Evolutionary conservation across 169 alveolate species (phyloP), one percentile per base, ranked within the genome.

Genomic region (Haemoproteus tartakovskyi): DNA sequence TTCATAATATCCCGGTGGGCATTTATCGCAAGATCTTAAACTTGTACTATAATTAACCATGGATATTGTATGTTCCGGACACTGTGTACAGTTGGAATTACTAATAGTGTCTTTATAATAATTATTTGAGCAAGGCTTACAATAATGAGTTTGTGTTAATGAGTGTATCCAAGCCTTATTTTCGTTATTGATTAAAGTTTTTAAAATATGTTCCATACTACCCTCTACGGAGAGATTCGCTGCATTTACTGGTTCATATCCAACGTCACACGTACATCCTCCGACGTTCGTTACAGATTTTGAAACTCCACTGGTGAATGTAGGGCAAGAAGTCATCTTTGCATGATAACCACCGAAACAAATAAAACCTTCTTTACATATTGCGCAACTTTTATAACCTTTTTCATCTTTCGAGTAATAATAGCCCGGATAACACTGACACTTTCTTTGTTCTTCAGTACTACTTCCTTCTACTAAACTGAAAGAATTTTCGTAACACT

Each of bases 331-430:
- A 36, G 27, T 60, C 40, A 46, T 64, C 38, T 26, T 41, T 8
- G 79, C 89, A 48, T 63, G 78, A 51, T 81, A 78, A 26, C 90
- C 92, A 2, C 92, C 92, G 16, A 59, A 81, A 27, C 91, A 88
- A 27, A 62, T 85, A 60, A 80, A 82, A 2, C 92, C 92, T 52
- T 74, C 79, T 38, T 88, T 89, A 48, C 91, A 84, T 12, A 82
- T 78, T 38, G 62, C 87, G 51, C 92, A 88, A n/a, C n/a, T n/a
- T n/a, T n/a, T n/a, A 33, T 81, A 87, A 38, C 81, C 85, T 29
- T 48, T 59, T 8, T 79, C 64, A 37, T 57, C 62, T 27, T 81
- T 62, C 37, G 80, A 51, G 50, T 78, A 88, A 59, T 85, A 88
- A 61, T 43, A 88, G n/a, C 92, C 92, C 33, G 22, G 36, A 24